Base-by-base conservation (phyloP, 306 rosid species). In the Vigna unguiculata region DNA sequence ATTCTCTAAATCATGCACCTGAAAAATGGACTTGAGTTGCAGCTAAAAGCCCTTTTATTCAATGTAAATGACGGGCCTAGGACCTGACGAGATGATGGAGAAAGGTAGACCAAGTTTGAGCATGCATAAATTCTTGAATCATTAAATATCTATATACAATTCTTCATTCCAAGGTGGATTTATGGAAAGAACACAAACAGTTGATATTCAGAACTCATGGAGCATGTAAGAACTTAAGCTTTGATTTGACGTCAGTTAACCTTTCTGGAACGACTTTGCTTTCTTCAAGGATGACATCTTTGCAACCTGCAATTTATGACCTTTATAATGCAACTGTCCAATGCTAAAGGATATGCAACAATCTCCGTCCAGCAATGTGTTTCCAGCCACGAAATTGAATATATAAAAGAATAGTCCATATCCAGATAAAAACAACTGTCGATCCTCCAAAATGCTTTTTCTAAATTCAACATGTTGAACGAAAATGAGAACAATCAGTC, bases 391-490 rank as follows among this genome's bases (percentile, higher is more conserved):
- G 5, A 16, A 46, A 3, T 19, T 38, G 52, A 69, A 38, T 9
- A 74, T 60, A 69, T 45, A 36, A 25, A 62, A 16, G 11, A n/a
- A 71, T 51, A 14, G 62, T 47, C n/a, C n/a, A n/a, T 22, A 22
- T 62, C 69, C 60, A 36, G 57, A 34, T 54, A 20, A 45, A 66
- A 60, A 21, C 49, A 76, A 41, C 21, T 41, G 21, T 32, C 24
- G 48, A 51, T n/a, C 22, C 78, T 62, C 66, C 54, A 21, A 65
- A 15, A 64, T 52, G 53, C 34, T 60, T 73, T 34, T 72, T 71
- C 30, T 62, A 40, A 45, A 48, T 63, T 68, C 46, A 45, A 57
- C 60, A 45, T 66, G 67, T 34, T 72, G 45, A 21, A 43, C 4
- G 38, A 22, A 7, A 74, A 54, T 22, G 28, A 41, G 61, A 63